Percentiles rank a stretch among this genome's conserved stretches.
Evolutionary conservation across 2,329 filamentous ascomycete species (phyloP).

Genomic region (Exophiala lecanii-corni): DNA sequence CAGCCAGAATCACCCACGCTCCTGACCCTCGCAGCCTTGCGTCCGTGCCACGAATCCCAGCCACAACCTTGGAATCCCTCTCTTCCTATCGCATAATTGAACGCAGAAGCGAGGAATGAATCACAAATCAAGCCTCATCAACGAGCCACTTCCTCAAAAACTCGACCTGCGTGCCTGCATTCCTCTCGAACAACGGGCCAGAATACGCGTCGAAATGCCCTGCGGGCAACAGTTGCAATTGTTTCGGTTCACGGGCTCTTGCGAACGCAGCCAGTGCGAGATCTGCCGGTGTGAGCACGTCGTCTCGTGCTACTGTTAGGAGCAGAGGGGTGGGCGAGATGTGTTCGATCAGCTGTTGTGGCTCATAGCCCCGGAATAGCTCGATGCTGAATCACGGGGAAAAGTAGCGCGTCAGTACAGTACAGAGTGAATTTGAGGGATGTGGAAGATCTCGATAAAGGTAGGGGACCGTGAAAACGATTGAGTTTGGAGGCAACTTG

Average conservation of each 20-base stretch:
- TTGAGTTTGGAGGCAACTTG: too few species aligned
- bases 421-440: too few species aligned
- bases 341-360: conserved; percentile 31
- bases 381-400: conserved; percentile 21
- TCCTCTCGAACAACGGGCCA: conserved; percentile 27
- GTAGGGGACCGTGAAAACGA: too few species aligned
- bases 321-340: conserved; percentile 39
- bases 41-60: too few species aligned
- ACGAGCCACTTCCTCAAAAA: conserved; percentile 30
- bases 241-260: conserved; percentile 38
- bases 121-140: conserved; percentile 30
- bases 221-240: conserved; percentile 34
- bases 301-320: conserved; percentile 34
- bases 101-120: too few species aligned
- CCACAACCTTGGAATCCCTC: too few species aligned
- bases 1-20: too few species aligned
- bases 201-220: conserved; percentile 40
- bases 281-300: conserved; percentile 33
- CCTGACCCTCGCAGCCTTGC: too few species aligned
- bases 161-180: conserved; percentile 31
- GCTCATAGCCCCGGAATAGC: conserved; percentile 23
- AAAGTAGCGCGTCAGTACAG: too few species aligned
- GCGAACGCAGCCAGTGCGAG: conserved; percentile 34
- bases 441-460: too few species aligned
- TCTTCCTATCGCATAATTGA: too few species aligned